Percentiles rank a stretch among this genome's conserved stretches.
Evolutionary conservation across 148 eudicot genomes (phyloP).

Genomic region (Chenopodium berlandieri): DNA sequence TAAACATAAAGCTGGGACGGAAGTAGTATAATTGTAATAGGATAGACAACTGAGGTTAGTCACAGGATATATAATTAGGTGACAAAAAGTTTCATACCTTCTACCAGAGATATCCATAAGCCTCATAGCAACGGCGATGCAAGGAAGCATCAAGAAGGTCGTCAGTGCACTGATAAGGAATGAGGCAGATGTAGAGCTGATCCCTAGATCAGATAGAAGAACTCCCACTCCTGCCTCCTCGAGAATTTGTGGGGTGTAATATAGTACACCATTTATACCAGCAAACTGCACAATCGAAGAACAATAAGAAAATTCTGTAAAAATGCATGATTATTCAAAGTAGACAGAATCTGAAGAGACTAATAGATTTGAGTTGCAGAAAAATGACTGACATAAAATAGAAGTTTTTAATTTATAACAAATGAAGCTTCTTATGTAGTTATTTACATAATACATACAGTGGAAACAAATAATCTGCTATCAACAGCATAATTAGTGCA

Average conservation of each 20-base stretch:
- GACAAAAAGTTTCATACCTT: constrained; percentile 39
- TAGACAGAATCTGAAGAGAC: too few relatives aligned
- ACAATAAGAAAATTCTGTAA: neutral
- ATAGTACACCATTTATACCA: constrained; percentile 73
- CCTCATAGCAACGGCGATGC: constrained; percentile 68
- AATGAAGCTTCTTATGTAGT: neutral
- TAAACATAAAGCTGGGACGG: neutral
- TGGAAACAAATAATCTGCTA: neutral
- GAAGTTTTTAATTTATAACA: too few relatives aligned
- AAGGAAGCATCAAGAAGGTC: constrained; percentile 74
- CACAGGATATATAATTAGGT: neutral
- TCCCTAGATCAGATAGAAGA: constrained; percentile 52
- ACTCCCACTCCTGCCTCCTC: constrained; percentile 76
- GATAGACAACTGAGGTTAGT: too few relatives aligned
- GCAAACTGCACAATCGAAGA: constrained; percentile 50
- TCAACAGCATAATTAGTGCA: neutral
- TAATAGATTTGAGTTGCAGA: neutral
- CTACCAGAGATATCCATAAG: constrained; percentile 79
- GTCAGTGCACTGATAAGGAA: constrained; percentile 76
- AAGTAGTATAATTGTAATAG: too few relatives aligned
- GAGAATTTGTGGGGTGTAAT: constrained; percentile 79
- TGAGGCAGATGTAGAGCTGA: constrained; percentile 61
- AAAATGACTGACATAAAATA: neutral
- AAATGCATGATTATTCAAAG: neutral
- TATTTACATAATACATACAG: neutral